Evolutionary conservation across 208 protist genomes (phyloP), one percentile per base, ranked within the genome.

Genomic region (Crithidia acanthocephali): DNA sequence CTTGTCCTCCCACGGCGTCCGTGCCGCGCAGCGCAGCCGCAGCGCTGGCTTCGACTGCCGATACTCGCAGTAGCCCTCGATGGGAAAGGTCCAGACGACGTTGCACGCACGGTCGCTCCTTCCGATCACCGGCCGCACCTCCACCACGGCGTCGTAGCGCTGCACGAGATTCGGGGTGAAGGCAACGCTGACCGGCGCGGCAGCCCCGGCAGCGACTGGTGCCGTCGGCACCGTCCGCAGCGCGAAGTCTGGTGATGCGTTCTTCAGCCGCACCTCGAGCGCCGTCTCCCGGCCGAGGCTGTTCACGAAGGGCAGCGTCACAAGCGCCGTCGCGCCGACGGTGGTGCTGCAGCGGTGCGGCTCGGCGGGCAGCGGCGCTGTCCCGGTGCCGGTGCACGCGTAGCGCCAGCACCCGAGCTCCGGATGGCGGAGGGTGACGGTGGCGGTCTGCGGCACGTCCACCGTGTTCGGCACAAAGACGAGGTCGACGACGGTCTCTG

Each of bases 401-500:
- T 94, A 98, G 44, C 83, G 71, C 94, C 94, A 98, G 76, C 87
- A 76, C 20, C 90, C 94, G 25, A 93, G 70, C 33, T 85, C 67
- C 7, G 78, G 69, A 72, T 96, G 76, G 23, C 77, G 80, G 42
- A 98, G 59, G 20, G 72, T 84, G 15, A 98, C 53, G 22, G 74
- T 44, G 4, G 80, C 71, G 51, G 74, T 80, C 76, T 98, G 87
- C 44, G 32, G 35, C 23, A 72, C 77, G 4, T 69, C 78, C 18
- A 98, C 79, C 10, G 78, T 66, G 59, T 87, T 95, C 2, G 95
- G 94, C 30, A 76, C 88, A 83, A 94, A 97, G 15, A 80, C 55
- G 64, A 98, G 61, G 30, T 88, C 76, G 33, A 94, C 68, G 7
- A 88, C 74, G 5, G 80, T 68, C 33, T 87, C 81, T 1, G 69